Evolutionary conservation across 1,139 yeast species (phyloP), one percentile per base, ranked within the genome.

Genomic region (Geotrichum europaeum): DNA sequence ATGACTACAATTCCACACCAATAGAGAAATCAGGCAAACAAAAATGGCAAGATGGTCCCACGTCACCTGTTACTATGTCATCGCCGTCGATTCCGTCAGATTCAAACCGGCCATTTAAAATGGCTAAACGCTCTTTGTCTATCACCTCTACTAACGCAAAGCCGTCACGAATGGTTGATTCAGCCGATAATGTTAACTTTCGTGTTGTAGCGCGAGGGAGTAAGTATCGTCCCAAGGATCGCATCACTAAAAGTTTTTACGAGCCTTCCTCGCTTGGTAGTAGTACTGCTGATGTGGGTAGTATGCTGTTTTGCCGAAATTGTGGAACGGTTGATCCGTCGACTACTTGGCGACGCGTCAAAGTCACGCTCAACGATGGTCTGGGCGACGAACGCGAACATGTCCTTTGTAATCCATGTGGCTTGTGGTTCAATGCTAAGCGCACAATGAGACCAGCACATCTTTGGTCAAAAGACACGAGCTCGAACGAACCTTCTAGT

Each of bases 321-420:
- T 76, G 79, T 62, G 78, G 78, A 12, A 69, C 69, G 15, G 69
- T 68, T 12, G 63, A 66, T 32, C 74, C 78, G 1, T 63, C 75
- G 3, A 69, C 75, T 1, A 40, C 47, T 40, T 76, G 79, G 79
- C 66, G 79, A 51, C 62, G 67, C 18, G 64, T 69, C 34, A 63
- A 57, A 58, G 25, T 51, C 12, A 51, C 47, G 9, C 22, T 36
- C 1, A 49, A 28, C 28, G 53, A 53, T 15, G 56, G 59, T 9
- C 32, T 56, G 6, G 58, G 53, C n/a, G 61, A 59, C 32, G 62
- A 64, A 65, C 34, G 66, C 63, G 60, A 60, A 59, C 47, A 28
- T 55, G 25, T 65, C 30, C 65, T 75, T 45, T 75, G 78, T 64
- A 75, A 74, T 59, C 75, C 78, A 5, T 75, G 78, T 63, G 78